Conservation (phyloP, 164 flowering plant genomes). For the Buxus sempervirens region DNA sequence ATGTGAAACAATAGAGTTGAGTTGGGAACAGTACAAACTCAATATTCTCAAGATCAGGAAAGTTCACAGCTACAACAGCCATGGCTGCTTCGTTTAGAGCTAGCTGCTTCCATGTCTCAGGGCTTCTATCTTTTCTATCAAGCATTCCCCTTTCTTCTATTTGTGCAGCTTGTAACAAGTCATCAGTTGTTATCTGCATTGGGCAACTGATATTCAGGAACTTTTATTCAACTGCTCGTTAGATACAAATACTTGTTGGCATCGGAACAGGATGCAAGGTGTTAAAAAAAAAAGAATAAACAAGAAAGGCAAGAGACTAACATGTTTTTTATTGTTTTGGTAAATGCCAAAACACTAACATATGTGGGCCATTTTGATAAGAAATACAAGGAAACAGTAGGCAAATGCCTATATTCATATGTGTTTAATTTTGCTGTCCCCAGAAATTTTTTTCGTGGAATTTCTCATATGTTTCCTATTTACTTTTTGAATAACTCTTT, state of each 20-base stretch:
- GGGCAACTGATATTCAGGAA: not conserved
- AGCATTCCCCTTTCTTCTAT: constrained; percentile 91
- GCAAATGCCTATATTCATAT: not conserved
- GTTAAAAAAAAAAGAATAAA: too few species aligned
- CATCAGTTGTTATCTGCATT: constrained; percentile 86
- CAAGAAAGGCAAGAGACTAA: too few species aligned
- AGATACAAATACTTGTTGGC: too few species aligned
- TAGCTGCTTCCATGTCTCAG: constrained; percentile 71
- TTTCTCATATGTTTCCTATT: not conserved
- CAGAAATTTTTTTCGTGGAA: not conserved
- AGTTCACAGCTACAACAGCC: constrained; percentile 87
- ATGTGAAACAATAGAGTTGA: constrained; percentile 10
- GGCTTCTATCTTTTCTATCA: constrained; percentile 77
- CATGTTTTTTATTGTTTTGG: too few species aligned
- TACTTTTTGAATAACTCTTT: not conserved
- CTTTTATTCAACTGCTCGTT: too few species aligned
- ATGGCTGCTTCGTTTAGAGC: constrained; percentile 93
- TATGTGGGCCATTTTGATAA: too few species aligned
- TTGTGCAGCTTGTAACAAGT: constrained; percentile 93
- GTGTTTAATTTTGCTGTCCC: not conserved
- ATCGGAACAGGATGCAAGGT: too few species aligned
- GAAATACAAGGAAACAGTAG: too few species aligned
- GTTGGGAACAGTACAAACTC: constrained; percentile 59
- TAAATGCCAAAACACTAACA: too few species aligned
- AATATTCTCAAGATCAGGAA: constrained; percentile 75